These are phyloP conservation scores for Zea mays DNA, from an alignment of 176 grass and related monocot genomes.

Conservation along the genomic window DNA sequence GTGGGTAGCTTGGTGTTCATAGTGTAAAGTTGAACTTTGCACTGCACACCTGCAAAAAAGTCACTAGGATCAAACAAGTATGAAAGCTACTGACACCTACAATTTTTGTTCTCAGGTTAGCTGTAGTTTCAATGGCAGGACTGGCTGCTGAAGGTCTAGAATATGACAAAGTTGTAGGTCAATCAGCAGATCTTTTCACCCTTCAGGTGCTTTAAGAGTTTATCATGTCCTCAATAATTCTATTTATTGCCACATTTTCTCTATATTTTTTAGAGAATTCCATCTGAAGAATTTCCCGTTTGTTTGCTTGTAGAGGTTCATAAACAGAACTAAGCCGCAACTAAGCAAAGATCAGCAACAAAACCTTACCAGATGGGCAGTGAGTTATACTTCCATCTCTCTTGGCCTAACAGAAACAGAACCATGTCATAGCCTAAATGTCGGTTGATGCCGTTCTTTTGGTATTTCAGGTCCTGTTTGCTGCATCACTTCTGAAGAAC, in stretches of 20 bases:
- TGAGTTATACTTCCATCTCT: constrained; percentile 38
- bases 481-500: constrained; percentile 86
- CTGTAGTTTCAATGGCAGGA: constrained; percentile 94
- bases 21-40: background rate
- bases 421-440: background rate
- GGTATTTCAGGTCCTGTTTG: constrained; percentile 63
- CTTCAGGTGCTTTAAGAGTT: constrained; percentile 59
- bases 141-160: constrained; percentile 89
- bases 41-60: background rate
- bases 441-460: background rate
- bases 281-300: constrained; percentile 1
- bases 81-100: background rate
- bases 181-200: constrained; percentile 85
- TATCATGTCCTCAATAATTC: background rate
- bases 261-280: background rate
- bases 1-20: background rate
- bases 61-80: background rate
- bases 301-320: constrained; percentile 58
- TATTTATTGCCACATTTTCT: background rate
- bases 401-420: background rate
- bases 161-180: constrained; percentile 91
- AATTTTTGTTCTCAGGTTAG: constrained; percentile 53
- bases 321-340: constrained; percentile 78
- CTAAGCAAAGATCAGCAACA: constrained; percentile 84
- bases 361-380: constrained; percentile 98